These are phyloP conservation scores for Boeremia exigua DNA, from an alignment of 2,329 filamentous ascomycete species.

Conservation along the genomic window DNA sequence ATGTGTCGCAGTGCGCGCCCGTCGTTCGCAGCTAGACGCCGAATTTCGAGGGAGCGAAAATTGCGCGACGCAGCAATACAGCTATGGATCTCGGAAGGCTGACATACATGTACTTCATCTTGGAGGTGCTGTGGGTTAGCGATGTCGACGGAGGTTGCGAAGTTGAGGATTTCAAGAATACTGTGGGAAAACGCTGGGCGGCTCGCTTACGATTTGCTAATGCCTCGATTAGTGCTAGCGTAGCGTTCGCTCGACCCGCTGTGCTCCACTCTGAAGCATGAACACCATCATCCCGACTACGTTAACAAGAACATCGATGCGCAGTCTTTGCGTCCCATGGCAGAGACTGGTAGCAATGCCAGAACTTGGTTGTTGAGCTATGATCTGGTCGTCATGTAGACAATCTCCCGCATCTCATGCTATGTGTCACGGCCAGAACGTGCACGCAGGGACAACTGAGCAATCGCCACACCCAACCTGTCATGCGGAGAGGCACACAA, in stretches of 20 bases:
- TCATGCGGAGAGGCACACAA: no score
- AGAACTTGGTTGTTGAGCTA: no score
- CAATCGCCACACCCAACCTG: no score
- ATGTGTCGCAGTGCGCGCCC: conserved; percentile 19
- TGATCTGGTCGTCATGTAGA: background rate
- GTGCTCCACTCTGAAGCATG: background rate
- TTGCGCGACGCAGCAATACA: conserved; percentile 23
- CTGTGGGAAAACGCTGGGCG: background rate
- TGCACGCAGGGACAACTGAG: background rate
- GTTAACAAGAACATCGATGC: no score
- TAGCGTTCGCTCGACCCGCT: background rate
- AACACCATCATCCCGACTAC: background rate
- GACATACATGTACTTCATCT: conserved; percentile 92
- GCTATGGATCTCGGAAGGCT: conserved; percentile 16
- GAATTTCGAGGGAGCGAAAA: conserved; percentile 17
- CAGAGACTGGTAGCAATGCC: no score
- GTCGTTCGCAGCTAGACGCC: conserved; percentile 20
- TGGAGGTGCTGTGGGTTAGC: conserved; percentile 58
- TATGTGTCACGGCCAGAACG: background rate
- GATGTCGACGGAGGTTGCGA: conserved; percentile 39
- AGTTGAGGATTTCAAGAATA: background rate
- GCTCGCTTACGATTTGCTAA: background rate
- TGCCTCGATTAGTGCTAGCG: background rate
- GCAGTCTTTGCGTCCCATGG: no score
- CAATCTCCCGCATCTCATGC: background rate